Conservation (phyloP, 2,329 filamentous ascomycete species). For the Penicillium concentricum region DNA sequence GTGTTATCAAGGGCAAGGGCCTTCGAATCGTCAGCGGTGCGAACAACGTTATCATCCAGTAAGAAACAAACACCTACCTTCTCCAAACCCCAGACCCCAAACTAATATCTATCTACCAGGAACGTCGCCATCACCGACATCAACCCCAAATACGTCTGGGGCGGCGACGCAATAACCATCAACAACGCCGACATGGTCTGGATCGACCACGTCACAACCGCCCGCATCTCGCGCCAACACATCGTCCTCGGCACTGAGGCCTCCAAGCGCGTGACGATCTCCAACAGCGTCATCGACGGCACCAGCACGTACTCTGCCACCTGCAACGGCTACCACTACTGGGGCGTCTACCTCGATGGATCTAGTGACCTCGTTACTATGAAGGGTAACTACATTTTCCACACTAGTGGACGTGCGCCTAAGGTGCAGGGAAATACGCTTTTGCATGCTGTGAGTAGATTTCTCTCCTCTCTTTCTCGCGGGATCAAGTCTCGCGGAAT, state of each 20-base stretch:
- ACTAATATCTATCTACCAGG: constrained; percentile 11
- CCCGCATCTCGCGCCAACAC: constrained; percentile 60
- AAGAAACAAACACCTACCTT: no score
- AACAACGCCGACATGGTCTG: constrained; percentile 46
- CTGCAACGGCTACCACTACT: constrained; percentile 62
- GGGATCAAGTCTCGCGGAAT: background rate
- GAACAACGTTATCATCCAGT: constrained; percentile 60
- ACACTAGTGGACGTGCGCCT: constrained; percentile 57
- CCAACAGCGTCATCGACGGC: constrained; percentile 61
- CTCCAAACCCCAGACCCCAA: background rate
- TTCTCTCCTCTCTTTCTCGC: background rate
- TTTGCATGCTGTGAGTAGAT: constrained; percentile 49
- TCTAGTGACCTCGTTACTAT: constrained; percentile 57
- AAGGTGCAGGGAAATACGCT: constrained; percentile 58
- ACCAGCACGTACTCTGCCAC: constrained; percentile 54
- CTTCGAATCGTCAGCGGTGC: constrained; percentile 49
- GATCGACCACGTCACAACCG: constrained; percentile 56
- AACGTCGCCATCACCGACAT: constrained; percentile 57
- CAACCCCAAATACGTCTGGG: constrained; percentile 61
- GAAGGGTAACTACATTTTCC: constrained; percentile 62
- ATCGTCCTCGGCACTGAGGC: constrained; percentile 57
- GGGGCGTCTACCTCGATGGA: constrained; percentile 59
- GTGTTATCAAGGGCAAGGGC: constrained; percentile 60
- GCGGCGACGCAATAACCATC: constrained; percentile 58
- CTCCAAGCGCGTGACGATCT: constrained; percentile 58